Evolutionary conservation across 176 grass and related monocot genomes (phyloP), one percentile per base, ranked within the genome.

Genomic region (Secale cereale): DNA sequence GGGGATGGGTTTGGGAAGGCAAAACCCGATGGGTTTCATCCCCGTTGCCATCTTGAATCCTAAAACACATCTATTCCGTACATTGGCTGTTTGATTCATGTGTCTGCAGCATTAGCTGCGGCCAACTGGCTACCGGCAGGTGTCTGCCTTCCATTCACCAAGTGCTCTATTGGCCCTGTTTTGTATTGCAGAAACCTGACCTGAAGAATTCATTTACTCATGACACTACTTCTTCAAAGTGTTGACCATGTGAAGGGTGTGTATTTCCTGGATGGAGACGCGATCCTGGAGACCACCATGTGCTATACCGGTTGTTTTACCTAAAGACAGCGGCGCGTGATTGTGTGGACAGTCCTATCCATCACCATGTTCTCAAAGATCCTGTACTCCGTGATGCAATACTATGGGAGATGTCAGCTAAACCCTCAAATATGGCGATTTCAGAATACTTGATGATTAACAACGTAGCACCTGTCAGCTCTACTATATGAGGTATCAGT

Each of bases 41-140:
- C n/a, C n/a, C n/a, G n/a, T n/a, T n/a, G n/a, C n/a, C n/a, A n/a
- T n/a, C n/a, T n/a, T n/a, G n/a, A n/a, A n/a, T n/a, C n/a, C n/a
- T n/a, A n/a, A n/a, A n/a, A n/a, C n/a, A n/a, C n/a, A n/a, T n/a
- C n/a, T n/a, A 36, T 36, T 8, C 35, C 35, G 35, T 36, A 36
- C 7, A 36, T 36, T 36, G 35, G 60, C 78, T 90, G 81, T 78
- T 70, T 87, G 71, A 85, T 95, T 85, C 87, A 78, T 70, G 80
- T 95, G 33, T 94, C 93, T 74, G 36, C 36, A 37, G 36, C 36
- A 37, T 37, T 37, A 37, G 36, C 8, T 37, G 86, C 92, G n/a
- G 85, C 89, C 48, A 98, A 95, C 85, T 90, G 85, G 84, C 83
- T 95, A 84, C 93, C 93, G n/a, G 93, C 92, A 91, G 86, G 93